Conservation (phyloP, 768 basidiomycete species). For the Tulasnella sp. region DNA sequence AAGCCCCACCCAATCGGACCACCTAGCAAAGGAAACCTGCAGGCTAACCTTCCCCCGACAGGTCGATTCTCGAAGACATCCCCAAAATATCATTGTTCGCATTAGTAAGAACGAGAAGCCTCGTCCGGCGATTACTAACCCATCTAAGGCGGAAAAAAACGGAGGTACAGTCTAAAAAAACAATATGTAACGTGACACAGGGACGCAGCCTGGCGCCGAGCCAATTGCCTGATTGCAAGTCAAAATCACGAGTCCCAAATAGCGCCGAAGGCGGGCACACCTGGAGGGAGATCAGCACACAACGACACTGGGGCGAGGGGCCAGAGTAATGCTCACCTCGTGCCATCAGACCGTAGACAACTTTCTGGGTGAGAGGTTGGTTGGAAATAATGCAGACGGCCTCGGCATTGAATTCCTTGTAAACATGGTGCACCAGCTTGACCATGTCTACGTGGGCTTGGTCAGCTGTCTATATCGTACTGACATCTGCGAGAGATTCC, state of each 20-base stretch:
- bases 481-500: background rate
- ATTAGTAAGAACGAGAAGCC: no score
- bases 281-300: background rate
- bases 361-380: conserved; percentile 33
- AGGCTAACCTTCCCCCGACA: background rate
- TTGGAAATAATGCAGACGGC: conserved; percentile 36
- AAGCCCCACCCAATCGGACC: background rate
- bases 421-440: conserved; percentile 31
- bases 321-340: conserved; percentile 9
- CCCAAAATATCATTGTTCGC: no score
- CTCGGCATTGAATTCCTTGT: conserved; percentile 35
- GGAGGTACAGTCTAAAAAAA: background rate
- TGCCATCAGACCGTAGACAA: conserved; percentile 35
- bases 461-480: background rate
- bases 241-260: conserved; percentile 32
- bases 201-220: background rate
- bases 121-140: no score
- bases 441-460: conserved; percentile 16
- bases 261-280: conserved; percentile 33
- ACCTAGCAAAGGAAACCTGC: background rate
- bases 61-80: no score
- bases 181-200: background rate
- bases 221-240: background rate
- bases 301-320: background rate
- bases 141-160: background rate